Percentiles rank a stretch among this genome's conserved stretches.
These are phyloP conservation scores for Oryza glaberrima DNA, from an alignment of 176 grass and related monocot species.

Conservation along the genomic window DNA sequence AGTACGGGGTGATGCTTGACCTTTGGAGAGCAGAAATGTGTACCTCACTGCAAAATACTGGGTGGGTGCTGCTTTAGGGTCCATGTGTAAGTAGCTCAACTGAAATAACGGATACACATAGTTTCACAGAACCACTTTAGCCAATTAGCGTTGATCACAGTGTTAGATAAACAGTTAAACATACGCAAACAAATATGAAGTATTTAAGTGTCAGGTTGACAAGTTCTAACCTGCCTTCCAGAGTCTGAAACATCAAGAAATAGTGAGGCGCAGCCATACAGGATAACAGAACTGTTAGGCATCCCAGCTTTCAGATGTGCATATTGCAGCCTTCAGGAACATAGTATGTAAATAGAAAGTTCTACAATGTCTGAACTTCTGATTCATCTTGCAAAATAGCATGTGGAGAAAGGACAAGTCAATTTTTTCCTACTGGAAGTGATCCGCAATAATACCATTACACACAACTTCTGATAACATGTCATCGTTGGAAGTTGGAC, in stretches of 20 bases:
- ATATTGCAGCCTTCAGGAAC: neutral
- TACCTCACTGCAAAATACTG: neutral
- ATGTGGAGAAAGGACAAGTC: neutral
- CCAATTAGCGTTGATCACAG: neutral
- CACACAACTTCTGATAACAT: neutral
- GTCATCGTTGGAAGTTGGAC: neutral
- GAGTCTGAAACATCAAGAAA: neutral
- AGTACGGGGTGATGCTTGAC: neutral
- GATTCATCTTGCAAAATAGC: neutral
- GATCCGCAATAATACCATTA: neutral
- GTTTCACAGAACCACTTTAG: neutral
- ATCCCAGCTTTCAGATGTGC: neutral
- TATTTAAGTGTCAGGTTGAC: neutral
- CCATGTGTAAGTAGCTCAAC: neutral
- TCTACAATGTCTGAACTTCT: neutral
- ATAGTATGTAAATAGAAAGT: no score
- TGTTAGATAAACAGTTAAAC: neutral
- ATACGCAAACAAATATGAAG: no score
- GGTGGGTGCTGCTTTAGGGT: neutral
- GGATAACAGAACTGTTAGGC: neutral
- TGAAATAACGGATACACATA: neutral
- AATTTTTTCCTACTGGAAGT: neutral
- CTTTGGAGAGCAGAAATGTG: neutral
- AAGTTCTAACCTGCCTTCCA: neutral
- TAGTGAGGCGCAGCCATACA: neutral